phyloP scores from a whole-genome alignment of 2,329 filamentous ascomycete genomes.

The Sarocladium kiliense region DNA sequence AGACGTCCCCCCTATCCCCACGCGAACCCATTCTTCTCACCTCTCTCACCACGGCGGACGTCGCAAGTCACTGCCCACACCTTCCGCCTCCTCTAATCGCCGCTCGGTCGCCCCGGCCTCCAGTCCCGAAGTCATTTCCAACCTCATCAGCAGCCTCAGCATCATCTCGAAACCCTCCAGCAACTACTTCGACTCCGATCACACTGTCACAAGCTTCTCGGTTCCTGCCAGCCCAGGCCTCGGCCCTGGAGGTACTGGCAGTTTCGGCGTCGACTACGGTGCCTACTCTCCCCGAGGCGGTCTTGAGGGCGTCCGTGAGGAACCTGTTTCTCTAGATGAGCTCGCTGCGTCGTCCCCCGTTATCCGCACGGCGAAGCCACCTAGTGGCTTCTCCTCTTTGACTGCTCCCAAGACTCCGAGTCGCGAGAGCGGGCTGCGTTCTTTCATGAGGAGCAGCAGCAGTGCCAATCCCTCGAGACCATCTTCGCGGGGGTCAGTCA shows the following conservation, averaged over 20 bases:
- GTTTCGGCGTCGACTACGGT: conserved; percentile 71
- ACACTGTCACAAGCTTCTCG: conserved; percentile 35
- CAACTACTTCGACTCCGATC: conserved; percentile 60
- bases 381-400: conserved; percentile 67
- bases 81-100: conserved; percentile 11
- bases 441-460: conserved; percentile 48
- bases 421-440: conserved; percentile 51
- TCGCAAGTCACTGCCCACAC: conserved; percentile 1
- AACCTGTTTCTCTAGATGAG: conserved; percentile 48
- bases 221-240: conserved; percentile 32
- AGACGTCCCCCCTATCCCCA: conserved; percentile 10
- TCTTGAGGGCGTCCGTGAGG: conserved; percentile 40
- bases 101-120: conserved; percentile 33
- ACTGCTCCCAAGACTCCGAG: conserved; percentile 57
- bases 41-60: background rate
- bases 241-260: conserved; percentile 38
- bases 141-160: conserved; percentile 64
- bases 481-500: conserved; percentile 52
- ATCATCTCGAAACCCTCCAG: conserved; percentile 64
- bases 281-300: conserved; percentile 48
- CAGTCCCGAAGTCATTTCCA: conserved; percentile 66
- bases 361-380: conserved; percentile 75
- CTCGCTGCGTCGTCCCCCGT: conserved; percentile 63
- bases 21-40: conserved; percentile 7
- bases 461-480: conserved; percentile 40